A percentile compares a stretch with the other conserved stretches of the same genome.
Evolutionary conservation across 2,329 filamentous ascomycete genomes (phyloP).

Genomic region (Fusarium sp.): DNA sequence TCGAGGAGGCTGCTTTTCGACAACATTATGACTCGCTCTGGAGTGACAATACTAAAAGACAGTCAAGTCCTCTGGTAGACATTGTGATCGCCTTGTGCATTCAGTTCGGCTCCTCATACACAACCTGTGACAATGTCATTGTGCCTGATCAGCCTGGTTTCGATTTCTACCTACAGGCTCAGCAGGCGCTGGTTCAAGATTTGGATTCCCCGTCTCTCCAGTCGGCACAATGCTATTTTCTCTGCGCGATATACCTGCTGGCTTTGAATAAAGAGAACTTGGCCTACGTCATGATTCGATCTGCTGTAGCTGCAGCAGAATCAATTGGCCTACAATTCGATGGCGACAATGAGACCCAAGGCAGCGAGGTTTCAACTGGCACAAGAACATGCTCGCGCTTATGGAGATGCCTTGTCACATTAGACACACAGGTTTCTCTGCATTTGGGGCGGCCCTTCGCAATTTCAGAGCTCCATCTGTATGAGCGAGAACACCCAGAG

Average conservation of each 20-base stretch:
- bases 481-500: constrained; percentile 1
- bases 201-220: constrained; percentile 57
- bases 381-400: background rate
- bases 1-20: constrained; percentile 38
- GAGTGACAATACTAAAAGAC: constrained; percentile 42
- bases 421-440: constrained; percentile 34
- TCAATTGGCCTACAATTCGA: constrained; percentile 33
- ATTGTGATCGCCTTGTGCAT: constrained; percentile 63
- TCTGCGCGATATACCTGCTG: constrained; percentile 56
- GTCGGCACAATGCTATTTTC: constrained; percentile 59
- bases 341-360: background rate
- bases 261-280: constrained; percentile 26
- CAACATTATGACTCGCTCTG: constrained; percentile 41
- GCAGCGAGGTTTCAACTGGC: background rate
- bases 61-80: constrained; percentile 61
- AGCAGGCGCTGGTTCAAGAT: constrained; percentile 53
- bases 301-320: constrained; percentile 28
- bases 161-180: constrained; percentile 55
- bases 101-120: constrained; percentile 54
- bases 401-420: constrained; percentile 35
- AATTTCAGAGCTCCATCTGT: background rate
- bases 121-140: constrained; percentile 25
- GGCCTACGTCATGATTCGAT: constrained; percentile 30
- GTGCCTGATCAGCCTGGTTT: constrained; percentile 56
- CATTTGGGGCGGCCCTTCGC: constrained; percentile 35